Percentiles rank a stretch among this genome's conserved stretches.
Conservation (phyloP, 495 filamentous ascomycete genomes). For the Endocarpon pusillum region DNA sequence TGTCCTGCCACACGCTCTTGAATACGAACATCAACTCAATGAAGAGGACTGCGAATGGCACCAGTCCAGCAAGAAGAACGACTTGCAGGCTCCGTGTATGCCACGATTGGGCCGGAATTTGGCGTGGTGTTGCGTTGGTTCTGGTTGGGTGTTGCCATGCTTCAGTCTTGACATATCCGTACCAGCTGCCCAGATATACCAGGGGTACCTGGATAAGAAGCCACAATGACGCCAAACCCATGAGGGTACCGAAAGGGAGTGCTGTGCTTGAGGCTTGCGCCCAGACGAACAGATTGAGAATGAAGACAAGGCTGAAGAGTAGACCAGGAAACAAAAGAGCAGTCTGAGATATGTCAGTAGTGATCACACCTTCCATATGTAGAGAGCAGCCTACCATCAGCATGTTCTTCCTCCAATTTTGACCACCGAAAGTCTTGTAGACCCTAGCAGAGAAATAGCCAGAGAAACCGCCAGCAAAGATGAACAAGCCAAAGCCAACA, state of each 20-base stretch:
- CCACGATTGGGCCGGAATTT: conserved; percentile 68
- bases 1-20: conserved; percentile 81
- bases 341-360: conserved; percentile 30
- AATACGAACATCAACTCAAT: conserved; percentile 90
- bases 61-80: conserved; percentile 58
- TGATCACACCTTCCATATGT: neutral
- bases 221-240: conserved; percentile 68
- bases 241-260: conserved; percentile 70
- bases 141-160: conserved; percentile 84
- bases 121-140: conserved; percentile 53
- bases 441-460: conserved; percentile 83
- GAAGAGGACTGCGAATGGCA: conserved; percentile 86
- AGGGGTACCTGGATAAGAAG: conserved; percentile 79
- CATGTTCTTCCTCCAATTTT: conserved; percentile 64
- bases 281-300: conserved; percentile 89
- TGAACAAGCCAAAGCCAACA: conserved; percentile 70
- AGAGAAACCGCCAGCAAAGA: conserved; percentile 77
- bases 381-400: conserved; percentile 33
- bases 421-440: conserved; percentile 74
- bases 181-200: conserved; percentile 73
- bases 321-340: conserved; percentile 74
- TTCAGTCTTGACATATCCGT: conserved; percentile 46
- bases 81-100: conserved; percentile 47
- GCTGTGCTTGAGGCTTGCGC: conserved; percentile 81
- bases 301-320: conserved; percentile 60